Evolutionary conservation across 2,329 filamentous ascomycete species (phyloP).

Genomic region (Pestalotiopsis sp.): DNA sequence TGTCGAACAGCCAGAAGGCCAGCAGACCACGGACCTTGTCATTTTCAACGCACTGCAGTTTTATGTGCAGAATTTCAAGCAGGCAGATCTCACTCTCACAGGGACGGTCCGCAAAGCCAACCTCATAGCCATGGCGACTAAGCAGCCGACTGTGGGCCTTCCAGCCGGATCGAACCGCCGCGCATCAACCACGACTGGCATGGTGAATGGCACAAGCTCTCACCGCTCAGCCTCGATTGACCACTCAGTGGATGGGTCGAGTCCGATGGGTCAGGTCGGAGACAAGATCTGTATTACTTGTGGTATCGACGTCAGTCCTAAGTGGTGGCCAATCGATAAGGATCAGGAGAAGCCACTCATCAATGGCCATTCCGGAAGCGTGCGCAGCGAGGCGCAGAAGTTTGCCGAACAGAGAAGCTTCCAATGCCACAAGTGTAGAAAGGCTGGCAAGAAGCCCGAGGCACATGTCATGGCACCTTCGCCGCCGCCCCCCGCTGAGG

Average conservation of each 20-base stretch:
- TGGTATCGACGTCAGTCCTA: conserved; percentile 71
- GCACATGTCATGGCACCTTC: conserved; percentile 31
- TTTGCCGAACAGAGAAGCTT: conserved; percentile 63
- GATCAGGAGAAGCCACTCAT: conserved; percentile 53
- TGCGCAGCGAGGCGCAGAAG: conserved; percentile 60
- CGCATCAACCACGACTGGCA: conserved; percentile 54
- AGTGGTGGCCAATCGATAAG: conserved; percentile 68
- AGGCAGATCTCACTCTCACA: conserved; percentile 86
- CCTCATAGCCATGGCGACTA: conserved; percentile 68
- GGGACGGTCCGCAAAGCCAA: conserved; percentile 94
- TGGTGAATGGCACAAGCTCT: conserved; percentile 24
- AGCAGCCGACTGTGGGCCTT: conserved; percentile 45
- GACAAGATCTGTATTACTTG: conserved; percentile 66
- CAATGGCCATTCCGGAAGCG: conserved; percentile 52
- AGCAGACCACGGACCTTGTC: conserved; percentile 33
- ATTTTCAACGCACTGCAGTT: conserved; percentile 82
- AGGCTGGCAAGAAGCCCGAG: conserved; percentile 49
- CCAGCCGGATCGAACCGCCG: conserved; percentile 51
- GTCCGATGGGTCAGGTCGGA: conserved; percentile 37
- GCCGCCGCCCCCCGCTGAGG: conserved; percentile 30
- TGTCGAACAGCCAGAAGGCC: conserved; percentile 55
- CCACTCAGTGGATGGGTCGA: conserved; percentile 25
- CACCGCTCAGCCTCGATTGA: conserved; percentile 29
- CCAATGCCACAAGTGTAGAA: conserved; percentile 78
- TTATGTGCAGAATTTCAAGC: conserved; percentile 88